Percentiles rank a stretch among this genome's conserved stretches.
These are phyloP conservation scores for Dichomitus squalens DNA, from an alignment of 1,284 basidiomycete genomes.

Conservation along the genomic window DNA sequence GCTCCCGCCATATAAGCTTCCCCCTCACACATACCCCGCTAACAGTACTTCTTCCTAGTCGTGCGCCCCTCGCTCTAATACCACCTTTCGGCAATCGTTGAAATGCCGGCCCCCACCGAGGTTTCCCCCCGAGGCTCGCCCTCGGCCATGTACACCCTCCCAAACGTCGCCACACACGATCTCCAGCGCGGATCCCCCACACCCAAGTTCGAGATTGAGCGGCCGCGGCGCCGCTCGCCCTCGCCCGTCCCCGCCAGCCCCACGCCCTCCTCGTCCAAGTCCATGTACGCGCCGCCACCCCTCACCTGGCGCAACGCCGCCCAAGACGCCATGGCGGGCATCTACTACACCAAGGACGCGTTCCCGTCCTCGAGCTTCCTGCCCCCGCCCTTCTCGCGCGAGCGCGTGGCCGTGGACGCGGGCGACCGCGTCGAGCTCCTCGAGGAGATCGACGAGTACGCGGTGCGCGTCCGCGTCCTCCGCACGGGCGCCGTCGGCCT, in stretches of 20 bases:
- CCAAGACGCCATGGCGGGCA: conserved; percentile 29
- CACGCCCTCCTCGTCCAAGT: conserved; percentile 4
- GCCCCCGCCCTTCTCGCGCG: conserved; percentile 29
- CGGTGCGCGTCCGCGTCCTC: conserved; percentile 29
- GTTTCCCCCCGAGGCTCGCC: conserved; percentile 8
- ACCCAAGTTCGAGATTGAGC: conserved; percentile 22
- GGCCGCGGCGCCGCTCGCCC: conserved; percentile 17
- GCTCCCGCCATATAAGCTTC: background rate
- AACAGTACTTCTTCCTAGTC: no score
- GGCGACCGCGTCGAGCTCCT: conserved; percentile 30
- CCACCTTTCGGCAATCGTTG: background rate
- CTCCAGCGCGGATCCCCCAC: conserved; percentile 17
- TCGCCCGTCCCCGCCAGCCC: conserved; percentile 10
- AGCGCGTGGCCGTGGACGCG: conserved; percentile 29
- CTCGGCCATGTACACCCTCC: conserved; percentile 6
- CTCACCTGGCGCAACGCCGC: conserved; percentile 27
- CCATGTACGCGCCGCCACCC: conserved; percentile 17
- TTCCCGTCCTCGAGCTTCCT: conserved; percentile 29
- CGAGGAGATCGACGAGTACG: conserved; percentile 30
- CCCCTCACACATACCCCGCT: background rate
- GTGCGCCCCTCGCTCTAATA: no score
- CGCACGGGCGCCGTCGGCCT: conserved; percentile 27
- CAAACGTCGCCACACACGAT: conserved; percentile 11
- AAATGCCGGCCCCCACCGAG: conserved; percentile 21
- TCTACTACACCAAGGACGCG: conserved; percentile 31